Percentiles rank a stretch among this genome's conserved stretches.
Evolutionary conservation across 1,284 basidiomycete genomes (phyloP).

Genomic region (Phlebopus sp.): DNA sequence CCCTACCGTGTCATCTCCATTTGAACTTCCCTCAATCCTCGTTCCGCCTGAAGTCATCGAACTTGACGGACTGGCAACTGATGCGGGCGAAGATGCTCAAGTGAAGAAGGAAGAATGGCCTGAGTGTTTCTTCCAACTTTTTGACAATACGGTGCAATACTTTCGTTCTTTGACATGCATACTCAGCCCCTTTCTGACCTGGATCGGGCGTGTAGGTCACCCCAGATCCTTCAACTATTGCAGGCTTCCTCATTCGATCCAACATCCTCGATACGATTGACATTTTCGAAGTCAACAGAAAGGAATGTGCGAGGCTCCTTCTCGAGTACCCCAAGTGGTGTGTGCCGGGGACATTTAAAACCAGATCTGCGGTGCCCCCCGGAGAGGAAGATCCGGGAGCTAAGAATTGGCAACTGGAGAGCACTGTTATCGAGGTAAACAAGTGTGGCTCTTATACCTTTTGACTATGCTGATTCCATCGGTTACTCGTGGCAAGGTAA

Average conservation of each 20-base stretch:
- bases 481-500: conserved; percentile 45
- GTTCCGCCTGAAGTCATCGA: conserved; percentile 88
- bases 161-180: not conserved
- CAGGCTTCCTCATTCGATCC: conserved; percentile 79
- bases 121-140: conserved; percentile 68
- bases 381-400: conserved; percentile 48
- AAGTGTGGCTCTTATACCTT: not conserved
- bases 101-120: conserved; percentile 80
- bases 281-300: conserved; percentile 95
- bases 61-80: conserved; percentile 63
- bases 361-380: conserved; percentile 54
- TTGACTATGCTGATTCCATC: conserved; percentile 1
- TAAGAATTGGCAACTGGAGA: conserved; percentile 78
- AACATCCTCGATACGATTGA: conserved; percentile 82
- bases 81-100: conserved; percentile 60
- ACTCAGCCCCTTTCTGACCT: not conserved
- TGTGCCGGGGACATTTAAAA: conserved; percentile 80
- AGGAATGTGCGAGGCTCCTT: conserved; percentile 87
- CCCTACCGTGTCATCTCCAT: conserved; percentile 45
- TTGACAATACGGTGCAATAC: conserved; percentile 69
- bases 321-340: conserved; percentile 89
- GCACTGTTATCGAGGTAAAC: conserved; percentile 72
- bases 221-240: conserved; percentile 68
- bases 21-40: conserved; percentile 72
- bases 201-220: conserved; percentile 52